Conservation (phyloP, 768 basidiomycete species). For the Polyporus arcularius region DNA sequence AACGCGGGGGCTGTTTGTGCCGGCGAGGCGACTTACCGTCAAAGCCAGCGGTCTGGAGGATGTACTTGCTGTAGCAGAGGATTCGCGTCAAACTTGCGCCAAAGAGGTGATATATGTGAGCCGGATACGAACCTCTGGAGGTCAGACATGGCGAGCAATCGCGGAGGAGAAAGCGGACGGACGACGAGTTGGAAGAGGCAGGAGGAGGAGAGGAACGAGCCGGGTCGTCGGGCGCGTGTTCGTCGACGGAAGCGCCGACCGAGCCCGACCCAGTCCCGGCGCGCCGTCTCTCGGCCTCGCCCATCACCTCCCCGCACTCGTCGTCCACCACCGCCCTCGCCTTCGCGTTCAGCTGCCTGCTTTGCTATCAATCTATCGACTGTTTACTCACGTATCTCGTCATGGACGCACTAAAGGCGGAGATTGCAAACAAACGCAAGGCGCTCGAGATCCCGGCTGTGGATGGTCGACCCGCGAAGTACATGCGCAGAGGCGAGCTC, state of each 20-base stretch:
- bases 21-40: slow-evolving; percentile 56
- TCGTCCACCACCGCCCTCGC: not conserved
- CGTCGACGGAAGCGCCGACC: not conserved
- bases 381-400: not conserved
- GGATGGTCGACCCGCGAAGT: slow-evolving; percentile 67
- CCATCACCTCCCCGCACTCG: not conserved
- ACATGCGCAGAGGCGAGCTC: slow-evolving; percentile 89
- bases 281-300: slow-evolving; percentile 3
- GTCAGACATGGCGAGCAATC: slow-evolving; percentile 55
- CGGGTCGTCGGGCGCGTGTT: slow-evolving; percentile 4
- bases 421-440: slow-evolving; percentile 88
- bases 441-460: slow-evolving; percentile 48
- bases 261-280: slow-evolving; percentile 18
- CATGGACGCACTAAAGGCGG: slow-evolving; percentile 92
- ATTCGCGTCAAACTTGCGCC: not conserved
- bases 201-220: slow-evolving; percentile 9
- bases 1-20: not conserved
- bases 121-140: slow-evolving; percentile 49
- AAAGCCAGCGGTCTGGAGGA: slow-evolving; percentile 94
- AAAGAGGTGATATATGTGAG: too few relatives aligned
- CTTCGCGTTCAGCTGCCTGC: not conserved
- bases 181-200: slow-evolving; percentile 3
- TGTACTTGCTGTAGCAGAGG: slow-evolving; percentile 62
- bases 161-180: not conserved
- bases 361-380: not conserved